phyloP scores from a whole-genome alignment of 345 rosid species.

The Leavenworthia alabamica region DNA sequence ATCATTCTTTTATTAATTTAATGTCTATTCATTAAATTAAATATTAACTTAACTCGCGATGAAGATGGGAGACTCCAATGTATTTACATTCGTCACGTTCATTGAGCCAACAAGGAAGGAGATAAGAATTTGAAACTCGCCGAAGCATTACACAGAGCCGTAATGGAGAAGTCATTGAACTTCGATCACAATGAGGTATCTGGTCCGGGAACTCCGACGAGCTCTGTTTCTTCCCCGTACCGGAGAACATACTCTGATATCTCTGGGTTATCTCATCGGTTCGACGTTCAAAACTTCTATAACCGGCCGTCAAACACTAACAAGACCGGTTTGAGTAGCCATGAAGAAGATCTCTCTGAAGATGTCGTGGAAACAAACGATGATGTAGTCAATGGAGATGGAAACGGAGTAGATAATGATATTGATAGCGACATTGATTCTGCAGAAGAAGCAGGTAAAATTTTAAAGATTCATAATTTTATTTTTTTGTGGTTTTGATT shows the following conservation, averaged over 20 bases:
- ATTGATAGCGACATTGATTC: conserved; percentile 23
- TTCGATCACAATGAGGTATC: conserved; percentile 46
- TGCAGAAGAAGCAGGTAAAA: conserved; percentile 29
- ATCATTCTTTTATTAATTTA: too few relatives aligned
- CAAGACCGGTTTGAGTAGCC: conserved; percentile 14
- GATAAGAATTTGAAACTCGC: conserved; percentile 10
- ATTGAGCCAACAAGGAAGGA: not conserved
- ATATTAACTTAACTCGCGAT: not conserved
- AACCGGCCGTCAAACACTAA: conserved; percentile 23
- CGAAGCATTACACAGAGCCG: not conserved
- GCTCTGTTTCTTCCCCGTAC: conserved; percentile 50
- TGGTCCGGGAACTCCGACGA: conserved; percentile 43
- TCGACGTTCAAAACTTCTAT: conserved; percentile 30
- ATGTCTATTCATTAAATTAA: too few relatives aligned
- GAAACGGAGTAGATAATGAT: conserved; percentile 11
- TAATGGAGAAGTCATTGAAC: conserved; percentile 44
- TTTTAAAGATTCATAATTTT: not conserved
- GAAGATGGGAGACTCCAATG: conserved; percentile 15
- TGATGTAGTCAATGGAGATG: not conserved
- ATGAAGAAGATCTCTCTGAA: conserved; percentile 26
- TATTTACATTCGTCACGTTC: conserved; percentile 24
- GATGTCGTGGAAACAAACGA: conserved; percentile 21
- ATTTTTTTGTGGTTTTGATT: not conserved
- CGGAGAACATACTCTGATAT: conserved; percentile 63
- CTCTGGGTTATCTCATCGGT: conserved; percentile 39